phyloP scores from a whole-genome alignment of 352 stramenopile genomes.

The Globisporangium camurandrum region DNA sequence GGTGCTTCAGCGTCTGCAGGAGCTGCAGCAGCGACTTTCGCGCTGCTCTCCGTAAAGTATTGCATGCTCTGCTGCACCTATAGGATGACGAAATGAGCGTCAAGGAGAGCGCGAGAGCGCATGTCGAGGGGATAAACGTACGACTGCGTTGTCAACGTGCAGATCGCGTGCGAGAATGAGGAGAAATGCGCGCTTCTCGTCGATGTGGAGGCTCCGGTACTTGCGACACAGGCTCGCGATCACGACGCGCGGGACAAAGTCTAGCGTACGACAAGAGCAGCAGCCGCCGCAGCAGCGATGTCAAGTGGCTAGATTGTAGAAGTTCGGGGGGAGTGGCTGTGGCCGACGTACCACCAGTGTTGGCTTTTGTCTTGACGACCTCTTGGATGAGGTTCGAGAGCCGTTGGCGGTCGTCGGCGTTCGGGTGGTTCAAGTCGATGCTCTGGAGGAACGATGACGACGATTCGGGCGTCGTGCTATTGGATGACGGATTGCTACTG shows the following conservation, averaged over 20 bases:
- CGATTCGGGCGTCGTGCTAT: constrained; percentile 11
- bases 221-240: constrained; percentile 58
- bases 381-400: constrained; percentile 66
- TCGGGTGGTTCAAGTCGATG: constrained; percentile 37
- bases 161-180: constrained; percentile 70
- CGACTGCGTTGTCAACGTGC: constrained; percentile 46
- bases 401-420: constrained; percentile 25
- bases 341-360: constrained; percentile 39
- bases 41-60: constrained; percentile 48
- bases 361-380: constrained; percentile 56
- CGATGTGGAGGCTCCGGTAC: constrained; percentile 59
- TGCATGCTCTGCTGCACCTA: constrained; percentile 45
- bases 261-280: constrained; percentile 15
- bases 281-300: neutral
- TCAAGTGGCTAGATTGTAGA: neutral
- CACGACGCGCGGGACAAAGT: constrained; percentile 74
- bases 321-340: neutral
- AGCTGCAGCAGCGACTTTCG: constrained; percentile 15
- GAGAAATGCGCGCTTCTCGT: constrained; percentile 77
- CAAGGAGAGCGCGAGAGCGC: neutral
- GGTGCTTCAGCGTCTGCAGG: neutral
- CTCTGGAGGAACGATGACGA: constrained; percentile 40
- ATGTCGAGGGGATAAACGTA: constrained; percentile 11
- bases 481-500: neutral
- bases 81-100: too few species aligned